Evolutionary conservation across 2,329 filamentous ascomycete species (phyloP).

Genomic region (Dothiorella sarmentorum): DNA sequence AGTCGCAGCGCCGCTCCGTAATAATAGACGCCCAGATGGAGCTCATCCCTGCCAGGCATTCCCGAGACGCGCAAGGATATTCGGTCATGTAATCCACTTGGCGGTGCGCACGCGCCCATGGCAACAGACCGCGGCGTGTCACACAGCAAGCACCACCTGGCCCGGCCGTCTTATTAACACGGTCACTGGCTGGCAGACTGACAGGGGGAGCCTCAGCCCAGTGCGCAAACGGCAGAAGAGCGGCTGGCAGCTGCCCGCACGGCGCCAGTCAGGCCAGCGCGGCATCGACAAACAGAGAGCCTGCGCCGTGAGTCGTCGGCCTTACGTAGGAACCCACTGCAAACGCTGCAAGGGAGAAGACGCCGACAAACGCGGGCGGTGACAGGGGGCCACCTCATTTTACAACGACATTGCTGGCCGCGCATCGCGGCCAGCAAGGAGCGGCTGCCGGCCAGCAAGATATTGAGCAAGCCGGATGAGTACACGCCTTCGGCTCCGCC

Average conservation of each 20-base stretch:
- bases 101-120: not conserved
- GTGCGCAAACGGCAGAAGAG: not conserved
- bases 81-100: not conserved
- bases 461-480: conserved; percentile 2
- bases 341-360: not conserved
- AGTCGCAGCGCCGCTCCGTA: conserved; percentile 12
- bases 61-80: not conserved
- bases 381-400: not conserved
- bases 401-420: not conserved
- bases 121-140: not conserved
- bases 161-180: too few relatives aligned
- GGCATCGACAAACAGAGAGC: not conserved
- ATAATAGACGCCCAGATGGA: conserved; percentile 14
- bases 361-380: conserved; percentile 4
- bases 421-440: not conserved
- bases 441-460: conserved; percentile 1
- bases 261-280: not conserved
- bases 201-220: not conserved
- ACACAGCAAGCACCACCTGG: not conserved
- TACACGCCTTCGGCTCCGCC: not conserved
- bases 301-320: not conserved
- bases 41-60: not conserved
- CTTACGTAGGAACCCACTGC: not conserved
- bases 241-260: not conserved
- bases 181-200: not conserved